These are phyloP conservation scores for Cladosporium sphaerospermum DNA, from an alignment of 2,329 filamentous ascomycete species.

Conservation along the genomic window DNA sequence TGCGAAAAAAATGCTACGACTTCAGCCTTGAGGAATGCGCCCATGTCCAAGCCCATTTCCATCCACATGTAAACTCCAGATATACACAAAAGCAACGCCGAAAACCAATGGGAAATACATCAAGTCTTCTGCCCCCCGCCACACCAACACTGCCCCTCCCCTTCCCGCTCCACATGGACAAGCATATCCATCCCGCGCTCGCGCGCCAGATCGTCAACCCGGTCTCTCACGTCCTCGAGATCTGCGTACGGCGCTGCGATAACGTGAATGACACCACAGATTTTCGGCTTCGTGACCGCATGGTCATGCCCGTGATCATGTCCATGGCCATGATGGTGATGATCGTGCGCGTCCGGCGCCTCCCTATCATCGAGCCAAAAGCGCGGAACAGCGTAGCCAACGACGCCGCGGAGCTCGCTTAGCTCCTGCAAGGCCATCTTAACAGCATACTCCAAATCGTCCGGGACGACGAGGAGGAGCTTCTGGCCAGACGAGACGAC, in stretches of 20 bases:
- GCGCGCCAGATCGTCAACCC: slow-evolving; percentile 65
- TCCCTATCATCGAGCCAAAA: slow-evolving; percentile 82
- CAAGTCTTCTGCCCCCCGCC: slow-evolving; percentile 37
- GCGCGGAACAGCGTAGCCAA: slow-evolving; percentile 76
- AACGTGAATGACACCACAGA: slow-evolving; percentile 82
- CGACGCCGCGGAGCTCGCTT: slow-evolving; percentile 73
- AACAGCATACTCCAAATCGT: slow-evolving; percentile 78
- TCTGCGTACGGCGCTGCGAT: slow-evolving; percentile 66
- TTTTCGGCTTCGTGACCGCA: slow-evolving; percentile 33
- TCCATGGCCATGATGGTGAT: slow-evolving; percentile 27
- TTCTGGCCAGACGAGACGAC: slow-evolving; percentile 78
- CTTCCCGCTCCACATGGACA: slow-evolving; percentile 82
- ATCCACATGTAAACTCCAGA: background rate
- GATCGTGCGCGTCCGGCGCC: slow-evolving; percentile 24
- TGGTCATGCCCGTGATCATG: slow-evolving; percentile 23
- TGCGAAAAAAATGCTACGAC: background rate
- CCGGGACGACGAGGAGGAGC: slow-evolving; percentile 76
- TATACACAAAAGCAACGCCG: background rate
- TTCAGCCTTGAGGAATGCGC: background rate
- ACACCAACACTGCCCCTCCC: slow-evolving; percentile 62
- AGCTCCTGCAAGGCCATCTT: slow-evolving; percentile 82
- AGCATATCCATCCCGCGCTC: slow-evolving; percentile 72
- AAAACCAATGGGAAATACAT: background rate
- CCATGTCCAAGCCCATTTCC: background rate
- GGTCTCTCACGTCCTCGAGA: slow-evolving; percentile 73